phyloP scores from a whole-genome alignment of 2,329 filamentous ascomycete species.

The Parafenestella ontariensis region DNA sequence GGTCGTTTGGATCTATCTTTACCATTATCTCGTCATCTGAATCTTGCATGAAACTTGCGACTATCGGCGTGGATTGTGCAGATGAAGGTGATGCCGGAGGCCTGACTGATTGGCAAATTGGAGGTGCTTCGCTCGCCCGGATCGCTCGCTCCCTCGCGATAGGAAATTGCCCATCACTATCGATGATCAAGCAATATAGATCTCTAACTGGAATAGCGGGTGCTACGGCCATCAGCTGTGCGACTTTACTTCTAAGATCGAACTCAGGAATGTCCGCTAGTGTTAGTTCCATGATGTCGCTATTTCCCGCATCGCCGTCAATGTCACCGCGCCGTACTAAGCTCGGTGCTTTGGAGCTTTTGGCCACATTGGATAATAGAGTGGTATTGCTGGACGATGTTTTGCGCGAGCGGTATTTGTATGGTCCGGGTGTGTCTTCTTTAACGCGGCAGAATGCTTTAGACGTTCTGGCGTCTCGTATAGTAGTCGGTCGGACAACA shows the following conservation, averaged over 20 bases:
- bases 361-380: background rate
- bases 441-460: background rate
- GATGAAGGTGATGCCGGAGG: background rate
- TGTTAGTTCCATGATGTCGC: background rate
- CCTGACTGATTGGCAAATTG: background rate
- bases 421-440: background rate
- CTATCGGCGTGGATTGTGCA: background rate
- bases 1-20: constrained; percentile 25
- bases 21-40: constrained; percentile 14
- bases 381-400: background rate
- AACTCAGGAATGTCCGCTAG: constrained; percentile 24
- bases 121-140: constrained; percentile 1
- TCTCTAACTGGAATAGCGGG: constrained; percentile 21
- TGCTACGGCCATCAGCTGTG: constrained; percentile 25
- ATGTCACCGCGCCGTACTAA: background rate
- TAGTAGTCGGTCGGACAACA: background rate
- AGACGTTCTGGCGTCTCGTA: background rate
- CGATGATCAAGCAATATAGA: constrained; percentile 23
- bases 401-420: background rate
- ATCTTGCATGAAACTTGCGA: background rate
- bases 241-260: constrained; percentile 18
- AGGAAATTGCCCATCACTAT: constrained; percentile 12
- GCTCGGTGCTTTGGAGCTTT: background rate
- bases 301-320: background rate
- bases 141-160: constrained; percentile 6